A percentile compares a stretch with the other conserved stretches of the same genome.
Evolutionary conservation across 495 filamentous ascomycete species (phyloP).

Genomic region (Neurospora sp.): DNA sequence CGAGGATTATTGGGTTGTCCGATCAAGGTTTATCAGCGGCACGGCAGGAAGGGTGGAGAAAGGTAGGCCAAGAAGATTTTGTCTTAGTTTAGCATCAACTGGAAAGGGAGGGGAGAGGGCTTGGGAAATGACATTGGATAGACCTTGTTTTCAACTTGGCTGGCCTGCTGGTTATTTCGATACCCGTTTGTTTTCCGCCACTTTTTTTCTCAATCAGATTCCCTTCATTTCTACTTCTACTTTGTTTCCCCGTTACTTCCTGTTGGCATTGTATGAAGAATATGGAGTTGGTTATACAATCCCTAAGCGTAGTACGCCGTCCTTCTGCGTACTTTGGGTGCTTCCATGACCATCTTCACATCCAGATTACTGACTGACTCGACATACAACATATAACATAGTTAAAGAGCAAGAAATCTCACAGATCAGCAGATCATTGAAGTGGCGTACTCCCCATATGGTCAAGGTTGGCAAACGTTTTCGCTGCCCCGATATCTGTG

Average conservation of each 20-base stretch:
- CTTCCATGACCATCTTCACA: not conserved
- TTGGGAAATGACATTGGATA: not conserved
- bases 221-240: not conserved
- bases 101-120: not conserved
- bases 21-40: conserved; percentile 48
- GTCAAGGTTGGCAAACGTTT: not conserved
- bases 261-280: not conserved
- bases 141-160: not conserved
- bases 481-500: not conserved
- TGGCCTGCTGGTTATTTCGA: not conserved
- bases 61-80: not conserved
- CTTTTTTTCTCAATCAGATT: not conserved
- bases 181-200: not conserved
- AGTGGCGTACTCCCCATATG: not conserved
- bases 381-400: not conserved
- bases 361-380: not conserved
- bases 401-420: not conserved
- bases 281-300: not conserved
- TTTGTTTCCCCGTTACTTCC: not conserved
- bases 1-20: conserved; percentile 57
- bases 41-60: not conserved
- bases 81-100: not conserved
- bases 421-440: not conserved
- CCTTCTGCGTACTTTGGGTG: not conserved
- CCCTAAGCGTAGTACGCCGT: not conserved